Conservation (phyloP, 257 asterid species). For the Petrea volubilis region DNA sequence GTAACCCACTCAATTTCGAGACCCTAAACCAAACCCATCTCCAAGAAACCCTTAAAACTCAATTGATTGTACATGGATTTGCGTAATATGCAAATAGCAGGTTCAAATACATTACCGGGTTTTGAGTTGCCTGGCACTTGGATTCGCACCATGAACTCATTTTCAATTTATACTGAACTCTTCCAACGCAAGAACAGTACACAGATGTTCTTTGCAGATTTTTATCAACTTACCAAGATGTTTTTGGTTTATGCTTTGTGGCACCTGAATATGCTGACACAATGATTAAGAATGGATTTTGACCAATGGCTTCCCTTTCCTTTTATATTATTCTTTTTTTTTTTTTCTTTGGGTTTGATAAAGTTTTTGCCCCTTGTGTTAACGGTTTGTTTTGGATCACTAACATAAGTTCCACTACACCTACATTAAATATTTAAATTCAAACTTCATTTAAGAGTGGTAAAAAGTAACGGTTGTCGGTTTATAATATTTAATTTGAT, state of each 20-base stretch:
- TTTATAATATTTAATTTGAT: too few relatives aligned
- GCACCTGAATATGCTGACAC: neutral
- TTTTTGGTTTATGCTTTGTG: neutral
- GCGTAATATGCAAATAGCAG: neutral
- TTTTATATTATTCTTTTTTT: too few relatives aligned
- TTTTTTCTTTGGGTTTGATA: too few relatives aligned
- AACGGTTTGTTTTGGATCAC: too few relatives aligned
- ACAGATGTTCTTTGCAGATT: neutral
- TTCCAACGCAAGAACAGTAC: neutral
- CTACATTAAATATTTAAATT: too few relatives aligned
- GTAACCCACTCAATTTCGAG: neutral
- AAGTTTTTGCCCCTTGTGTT: too few relatives aligned
- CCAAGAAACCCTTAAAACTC: constrained; percentile 8
- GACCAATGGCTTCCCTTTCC: neutral
- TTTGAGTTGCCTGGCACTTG: constrained; percentile 15
- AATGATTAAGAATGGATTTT: neutral
- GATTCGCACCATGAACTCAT: constrained; percentile 25
- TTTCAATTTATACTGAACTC: neutral
- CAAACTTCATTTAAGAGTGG: too few relatives aligned
- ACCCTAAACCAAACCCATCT: constrained; percentile 8
- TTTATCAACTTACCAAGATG: neutral
- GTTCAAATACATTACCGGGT: constrained; percentile 23
- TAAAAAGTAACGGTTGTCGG: too few relatives aligned
- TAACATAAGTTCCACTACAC: too few relatives aligned
- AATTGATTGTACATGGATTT: neutral